Percentiles rank a stretch among this genome's conserved stretches.
These are phyloP conservation scores for Auricularia auricula-judae DNA, from an alignment of 768 basidiomycete genomes.

Conservation along the genomic window DNA sequence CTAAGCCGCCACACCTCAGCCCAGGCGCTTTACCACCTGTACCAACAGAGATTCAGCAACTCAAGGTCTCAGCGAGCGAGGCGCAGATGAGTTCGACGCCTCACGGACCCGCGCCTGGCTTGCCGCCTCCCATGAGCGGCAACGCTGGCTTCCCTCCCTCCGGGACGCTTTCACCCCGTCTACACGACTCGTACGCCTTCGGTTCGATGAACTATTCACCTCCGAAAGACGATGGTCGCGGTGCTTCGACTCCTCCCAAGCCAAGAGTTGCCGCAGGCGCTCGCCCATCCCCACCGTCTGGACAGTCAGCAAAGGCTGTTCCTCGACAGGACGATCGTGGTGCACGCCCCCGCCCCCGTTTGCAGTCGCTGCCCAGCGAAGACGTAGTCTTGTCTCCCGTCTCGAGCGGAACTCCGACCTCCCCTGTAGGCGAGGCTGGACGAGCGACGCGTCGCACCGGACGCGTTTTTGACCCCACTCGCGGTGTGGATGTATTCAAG, in stretches of 20 bases:
- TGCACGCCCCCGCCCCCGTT: neutral
- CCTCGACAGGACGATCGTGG: neutral
- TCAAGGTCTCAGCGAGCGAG: neutral
- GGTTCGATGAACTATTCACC: neutral
- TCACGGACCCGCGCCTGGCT: neutral
- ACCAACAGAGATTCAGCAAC: slow-evolving; percentile 1
- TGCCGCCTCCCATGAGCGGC: neutral
- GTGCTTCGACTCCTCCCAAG: neutral
- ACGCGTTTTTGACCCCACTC: slow-evolving; percentile 77
- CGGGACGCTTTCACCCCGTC: slow-evolving; percentile 2
- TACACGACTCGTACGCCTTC: slow-evolving; percentile 3
- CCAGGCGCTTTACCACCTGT: neutral
- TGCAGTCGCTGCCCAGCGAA: neutral
- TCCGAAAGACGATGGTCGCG: neutral
- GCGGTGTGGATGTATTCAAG: slow-evolving; percentile 79
- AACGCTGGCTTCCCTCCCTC: neutral
- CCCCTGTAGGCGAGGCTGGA: neutral
- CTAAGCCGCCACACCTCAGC: slow-evolving; percentile 4
- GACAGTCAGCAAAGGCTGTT: neutral
- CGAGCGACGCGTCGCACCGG: slow-evolving; percentile 26
- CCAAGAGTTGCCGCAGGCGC: neutral
- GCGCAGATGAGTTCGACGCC: neutral
- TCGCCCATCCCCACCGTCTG: neutral
- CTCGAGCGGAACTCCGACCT: neutral
- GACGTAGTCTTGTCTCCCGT: neutral